Base-by-base conservation (phyloP, 352 stramenopile species). In the Phytophthora pisi region DNA sequence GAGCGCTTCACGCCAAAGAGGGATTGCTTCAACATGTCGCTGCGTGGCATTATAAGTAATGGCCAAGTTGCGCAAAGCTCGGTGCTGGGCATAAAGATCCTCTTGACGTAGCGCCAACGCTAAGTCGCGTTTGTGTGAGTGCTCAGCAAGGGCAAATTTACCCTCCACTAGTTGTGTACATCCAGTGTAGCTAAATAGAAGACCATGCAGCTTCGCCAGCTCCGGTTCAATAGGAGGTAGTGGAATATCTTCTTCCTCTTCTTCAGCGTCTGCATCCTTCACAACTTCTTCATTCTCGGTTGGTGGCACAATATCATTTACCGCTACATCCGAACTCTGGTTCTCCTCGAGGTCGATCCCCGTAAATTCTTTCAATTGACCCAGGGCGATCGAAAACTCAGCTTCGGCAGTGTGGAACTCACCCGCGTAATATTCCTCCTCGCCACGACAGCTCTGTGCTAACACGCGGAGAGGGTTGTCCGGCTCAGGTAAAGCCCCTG, bases 31-130 rank as follows among this genome's bases (percentile, higher is more conserved):
- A n/a, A 61, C 36, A 46, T 82, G 86, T 2, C 78, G 76, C 26
- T 85, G 75, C 9, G 74, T 82, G 4, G 59, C 26, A 47, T 68
- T 79, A 56, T 78, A 84, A 26, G 84, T 57, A 23, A 84, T 63
- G 1, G 82, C 82, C 24, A 90, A 77, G 50, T 90, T 90, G 0
- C 78, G 73, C 30, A 83, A 57, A 2, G 79, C 77, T 2, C 82
- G 79, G 11, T 84, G 73, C 38, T 90, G 82, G 0, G 79, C 75
- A 34, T 79, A 59, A 40, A 88, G 70, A 56, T 90, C 82, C 61
- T 88, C 82, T 20, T 68, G 76, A 16, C 81, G 65, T 16, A 88
- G 67, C 10, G 82, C 75, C 2, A 84, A 54, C 38, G 81, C 63
- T 0, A 88, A 68, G 53, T 90, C 82, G 16, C 69, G 69, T 66